Conservation (phyloP, 768 basidiomycete genomes). For the Tylopilus sp. region DNA sequence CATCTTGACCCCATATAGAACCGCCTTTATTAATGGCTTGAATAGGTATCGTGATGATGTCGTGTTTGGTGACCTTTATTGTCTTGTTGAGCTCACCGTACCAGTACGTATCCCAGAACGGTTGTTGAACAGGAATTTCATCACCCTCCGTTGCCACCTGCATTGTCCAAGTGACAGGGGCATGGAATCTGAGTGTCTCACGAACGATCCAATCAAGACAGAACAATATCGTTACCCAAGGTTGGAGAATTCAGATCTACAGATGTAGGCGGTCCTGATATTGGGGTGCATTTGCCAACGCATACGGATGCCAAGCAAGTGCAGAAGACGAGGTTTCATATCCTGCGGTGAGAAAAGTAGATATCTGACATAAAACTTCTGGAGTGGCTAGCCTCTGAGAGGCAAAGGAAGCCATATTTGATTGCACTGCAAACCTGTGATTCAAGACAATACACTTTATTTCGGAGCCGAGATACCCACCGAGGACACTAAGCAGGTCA, state of each 20-base stretch:
- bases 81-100: constrained; percentile 27
- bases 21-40: constrained; percentile 54
- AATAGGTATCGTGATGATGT: constrained; percentile 58
- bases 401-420: constrained; percentile 46
- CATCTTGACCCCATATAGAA: constrained; percentile 64
- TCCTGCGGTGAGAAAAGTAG: constrained; percentile 61
- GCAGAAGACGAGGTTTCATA: constrained; percentile 61
- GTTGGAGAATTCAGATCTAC: constrained; percentile 19
- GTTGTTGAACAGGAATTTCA: constrained; percentile 46
- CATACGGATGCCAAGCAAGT: constrained; percentile 61
- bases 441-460: background rate
- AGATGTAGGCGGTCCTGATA: constrained; percentile 46
- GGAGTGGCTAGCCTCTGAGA: constrained; percentile 49
- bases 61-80: constrained; percentile 44
- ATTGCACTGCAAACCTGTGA: constrained; percentile 43
- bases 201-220: constrained; percentile 63
- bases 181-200: constrained; percentile 52
- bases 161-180: constrained; percentile 59
- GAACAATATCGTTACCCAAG: constrained; percentile 29
- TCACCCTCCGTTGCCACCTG: constrained; percentile 48
- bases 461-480: constrained; percentile 31
- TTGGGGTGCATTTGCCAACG: constrained; percentile 44
- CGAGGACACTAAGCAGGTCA: constrained; percentile 53
- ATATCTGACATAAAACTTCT: constrained; percentile 62
- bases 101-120: constrained; percentile 34